These are phyloP conservation scores for Colletotrichum somersetense DNA, from an alignment of 2,329 filamentous ascomycete genomes.

Conservation along the genomic window DNA sequence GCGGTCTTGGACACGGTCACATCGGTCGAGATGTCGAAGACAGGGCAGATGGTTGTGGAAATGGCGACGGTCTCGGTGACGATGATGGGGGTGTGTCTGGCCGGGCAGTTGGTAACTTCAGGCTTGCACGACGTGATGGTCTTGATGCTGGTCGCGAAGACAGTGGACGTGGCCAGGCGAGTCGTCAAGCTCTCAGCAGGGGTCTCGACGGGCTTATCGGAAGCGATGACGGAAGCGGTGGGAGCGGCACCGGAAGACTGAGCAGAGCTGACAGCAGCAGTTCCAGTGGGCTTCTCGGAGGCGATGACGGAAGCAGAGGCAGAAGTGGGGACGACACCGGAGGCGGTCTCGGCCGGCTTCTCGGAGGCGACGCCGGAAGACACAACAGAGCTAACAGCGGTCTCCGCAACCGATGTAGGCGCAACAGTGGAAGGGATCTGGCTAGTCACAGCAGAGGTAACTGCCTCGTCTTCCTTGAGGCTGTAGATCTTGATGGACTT, in stretches of 20 bases:
- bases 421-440: neutral
- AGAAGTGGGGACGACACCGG: neutral
- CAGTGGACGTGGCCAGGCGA: slow-evolving; percentile 39
- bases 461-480: slow-evolving; percentile 40
- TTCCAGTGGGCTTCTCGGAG: slow-evolving; percentile 2
- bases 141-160: slow-evolving; percentile 38
- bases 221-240: neutral
- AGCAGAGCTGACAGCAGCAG: neutral
- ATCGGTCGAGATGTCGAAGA: slow-evolving; percentile 43
- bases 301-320: neutral
- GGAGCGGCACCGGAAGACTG: too few relatives aligned
- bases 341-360: slow-evolving; percentile 6
- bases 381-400: slow-evolving; percentile 1
- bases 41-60: slow-evolving; percentile 61
- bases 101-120: slow-evolving; percentile 32
- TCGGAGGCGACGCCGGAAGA: slow-evolving; percentile 12
- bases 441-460: neutral
- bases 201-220: slow-evolving; percentile 10
- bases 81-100: slow-evolving; percentile 28
- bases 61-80: slow-evolving; percentile 52
- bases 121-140: slow-evolving; percentile 42
- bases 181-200: slow-evolving; percentile 22
- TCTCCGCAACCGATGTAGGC: neutral
- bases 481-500: slow-evolving; percentile 51
- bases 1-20: slow-evolving; percentile 44